These are phyloP conservation scores for Coccinonectria pachysandricola DNA, from an alignment of 2,329 filamentous ascomycete species.

Conservation along the genomic window DNA sequence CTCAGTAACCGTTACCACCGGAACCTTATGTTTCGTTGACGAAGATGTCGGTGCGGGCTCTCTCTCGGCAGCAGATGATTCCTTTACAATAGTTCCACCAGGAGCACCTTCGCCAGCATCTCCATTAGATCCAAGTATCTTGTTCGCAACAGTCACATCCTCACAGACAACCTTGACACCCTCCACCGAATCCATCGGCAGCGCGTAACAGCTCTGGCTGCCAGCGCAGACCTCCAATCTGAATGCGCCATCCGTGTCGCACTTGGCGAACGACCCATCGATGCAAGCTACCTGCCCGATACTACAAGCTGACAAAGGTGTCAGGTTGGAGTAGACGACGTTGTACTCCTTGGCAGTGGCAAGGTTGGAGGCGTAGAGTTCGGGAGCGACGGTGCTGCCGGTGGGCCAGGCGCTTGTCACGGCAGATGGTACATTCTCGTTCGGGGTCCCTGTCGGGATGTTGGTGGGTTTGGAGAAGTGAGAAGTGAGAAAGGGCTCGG, in stretches of 20 bases:
- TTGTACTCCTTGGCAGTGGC: conserved; percentile 36
- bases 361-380: conserved; percentile 35
- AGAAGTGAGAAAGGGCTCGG: conserved; percentile 7
- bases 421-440: conserved; percentile 32
- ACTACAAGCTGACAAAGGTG: conserved; percentile 35
- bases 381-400: conserved; percentile 30
- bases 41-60: too few species aligned
- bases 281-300: conserved; percentile 42
- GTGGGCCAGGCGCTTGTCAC: conserved; percentile 24
- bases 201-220: conserved; percentile 37
- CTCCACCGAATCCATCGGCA: conserved; percentile 39
- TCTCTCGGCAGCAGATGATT: background rate
- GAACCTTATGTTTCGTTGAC: too few species aligned
- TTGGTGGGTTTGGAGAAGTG: conserved; percentile 5
- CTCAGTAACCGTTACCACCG: conserved; percentile 21
- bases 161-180: conserved; percentile 42
- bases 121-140: conserved; percentile 28
- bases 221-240: conserved; percentile 25
- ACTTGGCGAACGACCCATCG: conserved; percentile 36
- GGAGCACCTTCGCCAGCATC: conserved; percentile 5
- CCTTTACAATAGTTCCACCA: conserved; percentile 6
- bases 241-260: conserved; percentile 31
- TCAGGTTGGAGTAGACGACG: conserved; percentile 33
- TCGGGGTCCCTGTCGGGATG: conserved; percentile 18
- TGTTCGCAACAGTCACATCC: conserved; percentile 28